phyloP scores from a whole-genome alignment of 2,329 filamentous ascomycete species.

The Aspergillus eucalypticola region DNA sequence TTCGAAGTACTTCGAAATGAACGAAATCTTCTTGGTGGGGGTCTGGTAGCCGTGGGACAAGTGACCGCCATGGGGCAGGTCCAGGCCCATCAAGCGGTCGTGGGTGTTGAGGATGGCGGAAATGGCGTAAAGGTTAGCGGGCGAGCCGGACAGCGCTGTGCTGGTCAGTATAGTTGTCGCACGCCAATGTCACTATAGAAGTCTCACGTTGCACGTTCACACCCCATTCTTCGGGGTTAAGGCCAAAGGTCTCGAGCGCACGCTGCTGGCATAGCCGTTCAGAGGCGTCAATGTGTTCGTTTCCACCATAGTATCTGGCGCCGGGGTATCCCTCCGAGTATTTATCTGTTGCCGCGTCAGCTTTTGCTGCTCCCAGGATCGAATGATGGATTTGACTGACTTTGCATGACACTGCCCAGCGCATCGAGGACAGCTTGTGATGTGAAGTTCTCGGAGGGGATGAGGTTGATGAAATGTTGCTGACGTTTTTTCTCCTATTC shows the following conservation, averaged over 20 bases:
- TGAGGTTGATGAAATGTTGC: conserved; percentile 97
- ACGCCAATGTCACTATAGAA: background rate
- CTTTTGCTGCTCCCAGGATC: background rate
- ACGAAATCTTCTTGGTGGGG: conserved; percentile 92
- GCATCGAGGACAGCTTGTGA: conserved; percentile 91
- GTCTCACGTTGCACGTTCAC: conserved; percentile 86
- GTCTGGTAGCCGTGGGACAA: conserved; percentile 98
- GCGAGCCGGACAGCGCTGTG: conserved; percentile 74
- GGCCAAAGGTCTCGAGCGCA: conserved; percentile 81
- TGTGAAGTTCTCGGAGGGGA: conserved; percentile 94
- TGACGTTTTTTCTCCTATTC: conserved; percentile 87
- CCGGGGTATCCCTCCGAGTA: conserved; percentile 98
- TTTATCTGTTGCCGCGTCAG: conserved; percentile 66
- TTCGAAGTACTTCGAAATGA: conserved; percentile 98
- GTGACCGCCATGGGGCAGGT: conserved; percentile 91
- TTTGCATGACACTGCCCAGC: conserved; percentile 92
- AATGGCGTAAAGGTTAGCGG: conserved; percentile 79
- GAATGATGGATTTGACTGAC: conserved; percentile 51
- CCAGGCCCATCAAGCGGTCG: conserved; percentile 94
- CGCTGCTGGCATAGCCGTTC: conserved; percentile 88
- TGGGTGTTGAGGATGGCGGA: conserved; percentile 94
- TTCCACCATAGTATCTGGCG: conserved; percentile 93
- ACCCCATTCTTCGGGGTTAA: conserved; percentile 86
- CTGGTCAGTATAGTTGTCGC: background rate
- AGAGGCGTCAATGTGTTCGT: conserved; percentile 90